Base-by-base conservation (phyloP, 768 basidiomycete genomes). In the Calocybe gangraenosa region DNA sequence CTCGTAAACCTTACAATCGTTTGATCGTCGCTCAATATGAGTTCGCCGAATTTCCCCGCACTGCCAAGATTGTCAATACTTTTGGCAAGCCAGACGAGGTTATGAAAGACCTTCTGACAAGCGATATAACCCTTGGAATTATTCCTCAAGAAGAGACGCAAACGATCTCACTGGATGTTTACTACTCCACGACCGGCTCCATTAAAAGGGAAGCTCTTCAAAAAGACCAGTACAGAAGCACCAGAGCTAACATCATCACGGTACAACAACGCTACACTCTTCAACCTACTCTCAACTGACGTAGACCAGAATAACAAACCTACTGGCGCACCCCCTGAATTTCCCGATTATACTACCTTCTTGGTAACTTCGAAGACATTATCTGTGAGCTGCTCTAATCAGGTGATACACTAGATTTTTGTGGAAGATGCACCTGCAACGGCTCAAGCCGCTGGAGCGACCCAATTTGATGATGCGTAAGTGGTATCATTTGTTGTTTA, bases 391-490 rank as follows among this genome's bases (percentile, higher is more conserved):
- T 15, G 20, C 2, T 6, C 22, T 20, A 13, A 40, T 20, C 4
- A 33, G 22, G 17, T 5, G 6, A 1, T 23, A 31, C 18, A 22
- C 11, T 33, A 48, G 47, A 43, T 48, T 15, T 48, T 48, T 39
- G 28, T 48, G 19, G 47, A 48, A 33, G 47, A 48, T 21, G 25
- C 20, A 13, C 41, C 42, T 33, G 41, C 21, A 7, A n/a, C 14
- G 9, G 18, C 21, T 19, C 41, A 42, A 21, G 41, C 36, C 15
- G 46, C 42, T 4, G 47, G 41, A 19, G 34, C 19, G 6, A 30
- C 42, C 10, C 30, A 45, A 37, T 50, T 17, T n/a, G 48, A 45
- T 17, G 48, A 50, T 17, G 38, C 34, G 48, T 50, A 45, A 32
- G 48, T 36, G 2, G 15, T 22, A 31, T 37, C 15, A 11, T 6